phyloP scores from a whole-genome alignment of 768 basidiomycete species.

The Rhodotorula kratochvilovae region DNA sequence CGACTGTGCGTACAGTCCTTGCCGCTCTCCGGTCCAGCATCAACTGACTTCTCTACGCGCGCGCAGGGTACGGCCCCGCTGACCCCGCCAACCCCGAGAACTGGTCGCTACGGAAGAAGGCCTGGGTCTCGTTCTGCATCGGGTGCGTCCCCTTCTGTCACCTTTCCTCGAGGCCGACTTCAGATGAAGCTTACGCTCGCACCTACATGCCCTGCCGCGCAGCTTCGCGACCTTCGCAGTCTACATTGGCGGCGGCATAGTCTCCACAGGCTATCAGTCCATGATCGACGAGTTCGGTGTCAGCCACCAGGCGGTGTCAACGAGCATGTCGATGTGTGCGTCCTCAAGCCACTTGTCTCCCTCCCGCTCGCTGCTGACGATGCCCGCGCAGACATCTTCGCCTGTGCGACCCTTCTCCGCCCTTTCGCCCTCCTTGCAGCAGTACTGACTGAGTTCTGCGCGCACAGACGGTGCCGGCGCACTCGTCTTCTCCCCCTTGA shows the following conservation, averaged over 20 bases:
- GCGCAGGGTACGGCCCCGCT: slow-evolving; percentile 17
- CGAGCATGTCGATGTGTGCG: slow-evolving; percentile 43
- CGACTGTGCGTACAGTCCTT: no score
- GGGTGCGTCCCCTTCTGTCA: neutral
- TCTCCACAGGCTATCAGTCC: slow-evolving; percentile 15
- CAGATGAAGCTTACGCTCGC: neutral
- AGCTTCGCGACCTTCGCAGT: neutral
- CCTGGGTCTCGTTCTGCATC: slow-evolving; percentile 11
- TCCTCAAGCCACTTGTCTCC: slow-evolving; percentile 47
- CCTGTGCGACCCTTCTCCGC: no score
- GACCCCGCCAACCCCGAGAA: slow-evolving; percentile 38
- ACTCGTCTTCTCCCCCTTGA: slow-evolving; percentile 32
- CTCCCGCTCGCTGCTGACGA: neutral
- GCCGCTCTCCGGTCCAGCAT: no score
- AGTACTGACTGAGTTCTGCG: neutral
- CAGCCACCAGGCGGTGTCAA: slow-evolving; percentile 29
- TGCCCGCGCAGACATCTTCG: neutral
- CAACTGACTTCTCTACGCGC: neutral
- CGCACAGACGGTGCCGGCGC: slow-evolving; percentile 47
- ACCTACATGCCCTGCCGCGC: neutral
- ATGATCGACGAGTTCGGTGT: slow-evolving; percentile 32
- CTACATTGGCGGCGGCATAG: slow-evolving; percentile 1
- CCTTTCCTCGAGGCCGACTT: no score
- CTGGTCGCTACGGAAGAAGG: slow-evolving; percentile 18
- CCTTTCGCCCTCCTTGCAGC: no score